Evolutionary conservation across 106 monocot genomes (phyloP).

Genomic region (Apostasia ramifera): DNA sequence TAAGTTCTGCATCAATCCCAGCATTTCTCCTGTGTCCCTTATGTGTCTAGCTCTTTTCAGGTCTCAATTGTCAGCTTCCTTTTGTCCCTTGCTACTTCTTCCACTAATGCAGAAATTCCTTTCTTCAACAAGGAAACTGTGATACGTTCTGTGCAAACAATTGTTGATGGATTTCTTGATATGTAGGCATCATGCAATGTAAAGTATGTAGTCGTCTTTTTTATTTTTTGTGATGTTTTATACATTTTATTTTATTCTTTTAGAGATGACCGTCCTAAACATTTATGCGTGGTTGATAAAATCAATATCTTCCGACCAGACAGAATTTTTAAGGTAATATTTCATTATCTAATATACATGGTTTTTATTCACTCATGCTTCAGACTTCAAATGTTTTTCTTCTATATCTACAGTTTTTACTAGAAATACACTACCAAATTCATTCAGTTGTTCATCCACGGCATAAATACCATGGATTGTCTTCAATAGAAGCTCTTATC

Average conservation of each 20-base stretch:
- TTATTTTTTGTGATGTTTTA: background rate
- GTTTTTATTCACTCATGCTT: background rate
- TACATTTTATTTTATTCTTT: slow-evolving; percentile 6
- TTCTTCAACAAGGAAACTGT: slow-evolving; percentile 53
- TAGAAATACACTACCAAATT: slow-evolving; percentile 80
- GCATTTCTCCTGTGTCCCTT: background rate
- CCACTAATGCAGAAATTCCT: slow-evolving; percentile 44
- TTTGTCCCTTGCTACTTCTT: slow-evolving; percentile 55
- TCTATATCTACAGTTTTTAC: slow-evolving; percentile 53
- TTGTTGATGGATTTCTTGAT: slow-evolving; percentile 94
- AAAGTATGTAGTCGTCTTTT: background rate
- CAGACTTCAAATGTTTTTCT: background rate
- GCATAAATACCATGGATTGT: slow-evolving; percentile 53
- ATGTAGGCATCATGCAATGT: slow-evolving; percentile 33
- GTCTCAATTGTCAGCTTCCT: slow-evolving; percentile 86
- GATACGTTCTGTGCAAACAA: slow-evolving; percentile 36
- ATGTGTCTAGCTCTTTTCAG: slow-evolving; percentile 22
- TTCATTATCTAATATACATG: background rate
- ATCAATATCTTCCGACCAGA: slow-evolving; percentile 89
- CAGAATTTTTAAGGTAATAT: slow-evolving; percentile 81
- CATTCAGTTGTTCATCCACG: slow-evolving; percentile 60
- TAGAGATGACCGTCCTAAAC: slow-evolving; percentile 36
- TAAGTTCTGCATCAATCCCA: too few species aligned
- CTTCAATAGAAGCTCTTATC: slow-evolving; percentile 66
- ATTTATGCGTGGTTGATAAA: slow-evolving; percentile 54